Evolutionary conservation across 2,329 filamentous ascomycete genomes (phyloP).

Genomic region (Aspergillus neoniger): DNA sequence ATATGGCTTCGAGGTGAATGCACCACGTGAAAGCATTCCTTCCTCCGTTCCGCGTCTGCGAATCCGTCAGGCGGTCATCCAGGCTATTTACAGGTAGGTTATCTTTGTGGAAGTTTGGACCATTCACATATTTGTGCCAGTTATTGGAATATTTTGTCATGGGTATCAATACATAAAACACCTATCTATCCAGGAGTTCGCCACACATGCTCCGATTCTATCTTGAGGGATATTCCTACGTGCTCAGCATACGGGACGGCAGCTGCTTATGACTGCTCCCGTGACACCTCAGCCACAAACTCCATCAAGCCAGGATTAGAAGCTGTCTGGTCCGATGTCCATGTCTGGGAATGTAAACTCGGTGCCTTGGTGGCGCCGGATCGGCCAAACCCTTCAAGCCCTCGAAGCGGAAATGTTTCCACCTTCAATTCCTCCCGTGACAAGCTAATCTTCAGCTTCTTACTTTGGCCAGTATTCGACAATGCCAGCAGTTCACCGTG

Average conservation of each 20-base stretch:
- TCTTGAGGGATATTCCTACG: no score
- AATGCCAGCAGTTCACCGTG: constrained; percentile 36
- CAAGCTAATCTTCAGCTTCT: constrained; percentile 37
- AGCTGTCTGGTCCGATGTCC: constrained; percentile 21
- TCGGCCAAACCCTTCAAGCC: constrained; percentile 20
- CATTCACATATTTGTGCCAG: not conserved
- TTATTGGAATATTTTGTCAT: not conserved
- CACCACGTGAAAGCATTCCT: not conserved
- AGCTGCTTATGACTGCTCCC: not conserved
- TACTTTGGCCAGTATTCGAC: constrained; percentile 24
- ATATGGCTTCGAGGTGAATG: no score
- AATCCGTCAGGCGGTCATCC: not conserved
- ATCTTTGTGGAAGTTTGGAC: not conserved
- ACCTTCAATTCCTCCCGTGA: constrained; percentile 30
- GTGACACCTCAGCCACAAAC: constrained; percentile 26
- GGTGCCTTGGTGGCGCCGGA: constrained; percentile 14
- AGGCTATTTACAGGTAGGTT: no score
- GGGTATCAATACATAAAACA: not conserved
- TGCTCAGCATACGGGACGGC: no score
- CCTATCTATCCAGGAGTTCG: not conserved
- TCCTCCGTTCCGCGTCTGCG: constrained; percentile 1
- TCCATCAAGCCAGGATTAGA: constrained; percentile 28
- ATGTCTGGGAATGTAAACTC: constrained; percentile 22
- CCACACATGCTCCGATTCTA: not conserved
- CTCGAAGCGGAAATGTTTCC: constrained; percentile 21